Evolutionary conservation across 2,329 filamentous ascomycete species (phyloP).

Genomic region (Pseudocercospora macadamiae): DNA sequence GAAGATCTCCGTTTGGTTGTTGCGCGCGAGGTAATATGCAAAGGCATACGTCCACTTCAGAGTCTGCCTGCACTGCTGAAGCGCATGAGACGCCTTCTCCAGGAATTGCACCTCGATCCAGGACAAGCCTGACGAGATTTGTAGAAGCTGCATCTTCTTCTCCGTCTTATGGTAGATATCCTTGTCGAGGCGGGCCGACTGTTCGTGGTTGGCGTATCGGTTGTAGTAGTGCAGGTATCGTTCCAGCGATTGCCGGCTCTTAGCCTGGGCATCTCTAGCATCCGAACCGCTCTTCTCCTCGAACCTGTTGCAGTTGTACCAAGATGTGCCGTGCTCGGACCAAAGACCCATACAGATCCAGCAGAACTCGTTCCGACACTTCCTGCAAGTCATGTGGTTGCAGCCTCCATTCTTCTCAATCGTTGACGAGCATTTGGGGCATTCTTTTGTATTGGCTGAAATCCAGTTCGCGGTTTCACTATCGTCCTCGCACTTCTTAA

Average conservation of each 20-base stretch:
- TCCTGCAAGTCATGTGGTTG: constrained; percentile 97
- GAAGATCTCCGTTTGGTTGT: constrained; percentile 95
- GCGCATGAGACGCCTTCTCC: constrained; percentile 85
- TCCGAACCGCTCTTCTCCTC: constrained; percentile 94
- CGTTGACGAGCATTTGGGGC: constrained; percentile 91
- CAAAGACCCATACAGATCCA: constrained; percentile 99
- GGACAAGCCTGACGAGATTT: constrained; percentile 91
- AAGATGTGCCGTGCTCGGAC: constrained; percentile 97
- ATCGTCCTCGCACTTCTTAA: constrained; percentile 98
- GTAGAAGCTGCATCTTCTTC: constrained; percentile 97
- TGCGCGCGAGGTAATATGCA: constrained; percentile 93
- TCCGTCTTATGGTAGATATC: constrained; percentile 96
- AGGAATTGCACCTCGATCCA: constrained; percentile 99
- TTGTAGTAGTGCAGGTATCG: constrained; percentile 99
- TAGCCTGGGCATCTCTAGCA: constrained; percentile 88
- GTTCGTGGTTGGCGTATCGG: constrained; percentile 97
- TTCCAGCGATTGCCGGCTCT: constrained; percentile 85
- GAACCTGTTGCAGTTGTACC: constrained; percentile 98
- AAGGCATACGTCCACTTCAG: constrained; percentile 99
- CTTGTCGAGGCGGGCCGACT: constrained; percentile 93
- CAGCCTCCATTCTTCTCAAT: constrained; percentile 99
- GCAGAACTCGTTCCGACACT: constrained; percentile 96
- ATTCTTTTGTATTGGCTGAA: constrained; percentile 97
- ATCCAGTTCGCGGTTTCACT: constrained; percentile 99
- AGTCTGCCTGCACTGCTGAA: constrained; percentile 96